Conservation (phyloP, 352 stramenopile genomes). For the Achlya hypogyna region DNA sequence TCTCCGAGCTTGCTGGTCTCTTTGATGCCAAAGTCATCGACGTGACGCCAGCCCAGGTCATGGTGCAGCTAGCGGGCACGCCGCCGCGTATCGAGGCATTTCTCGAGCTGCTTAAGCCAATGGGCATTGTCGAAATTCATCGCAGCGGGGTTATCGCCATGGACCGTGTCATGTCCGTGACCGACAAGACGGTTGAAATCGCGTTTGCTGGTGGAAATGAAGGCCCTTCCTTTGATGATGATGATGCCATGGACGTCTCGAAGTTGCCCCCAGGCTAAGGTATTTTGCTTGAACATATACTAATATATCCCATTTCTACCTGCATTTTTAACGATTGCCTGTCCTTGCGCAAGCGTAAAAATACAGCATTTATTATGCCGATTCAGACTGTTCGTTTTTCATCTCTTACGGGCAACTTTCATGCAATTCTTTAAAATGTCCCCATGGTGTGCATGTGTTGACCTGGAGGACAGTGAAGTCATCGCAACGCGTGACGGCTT, state of each 20-base stretch:
- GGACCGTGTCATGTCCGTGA: slow-evolving; percentile 24
- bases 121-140: slow-evolving; percentile 79
- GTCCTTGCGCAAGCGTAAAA: background rate
- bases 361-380: background rate
- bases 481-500: no score
- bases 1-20: slow-evolving; percentile 70
- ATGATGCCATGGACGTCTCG: background rate
- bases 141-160: slow-evolving; percentile 79
- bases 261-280: background rate
- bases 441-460: no score
- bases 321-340: background rate
- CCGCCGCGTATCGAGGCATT: slow-evolving; percentile 73
- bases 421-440: no score
- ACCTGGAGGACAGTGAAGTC: no score
- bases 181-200: slow-evolving; percentile 13
- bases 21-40: slow-evolving; percentile 84
- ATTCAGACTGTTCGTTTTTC: background rate
- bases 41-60: slow-evolving; percentile 70
- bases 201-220: slow-evolving; percentile 3
- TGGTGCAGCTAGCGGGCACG: slow-evolving; percentile 73
- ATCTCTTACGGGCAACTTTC: no score
- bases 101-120: slow-evolving; percentile 68
- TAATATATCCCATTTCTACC: background rate
- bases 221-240: background rate
- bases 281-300: no score